These are phyloP conservation scores for Trichophyton benhamiae DNA, from an alignment of 2,329 filamentous ascomycete species.

Conservation along the genomic window DNA sequence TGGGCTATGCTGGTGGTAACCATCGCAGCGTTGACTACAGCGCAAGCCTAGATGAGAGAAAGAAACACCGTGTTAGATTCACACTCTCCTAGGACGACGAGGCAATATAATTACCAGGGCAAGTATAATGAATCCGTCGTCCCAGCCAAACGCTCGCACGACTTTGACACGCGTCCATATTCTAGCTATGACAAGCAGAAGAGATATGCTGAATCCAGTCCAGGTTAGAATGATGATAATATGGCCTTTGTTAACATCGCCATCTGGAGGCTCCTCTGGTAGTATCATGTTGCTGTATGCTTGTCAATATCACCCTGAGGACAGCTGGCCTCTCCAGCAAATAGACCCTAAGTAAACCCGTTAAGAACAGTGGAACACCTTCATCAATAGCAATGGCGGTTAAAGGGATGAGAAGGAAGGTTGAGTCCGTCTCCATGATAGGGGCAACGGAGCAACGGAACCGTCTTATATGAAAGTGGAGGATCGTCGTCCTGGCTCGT, in stretches of 20 bases:
- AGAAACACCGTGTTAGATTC: too few relatives aligned
- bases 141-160: conserved; percentile 8
- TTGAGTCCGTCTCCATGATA: background rate
- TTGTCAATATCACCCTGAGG: background rate
- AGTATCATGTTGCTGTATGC: background rate
- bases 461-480: background rate
- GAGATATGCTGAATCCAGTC: conserved; percentile 6
- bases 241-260: conserved; percentile 8
- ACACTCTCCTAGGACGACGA: background rate
- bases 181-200: conserved; percentile 7
- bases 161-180: conserved; percentile 5
- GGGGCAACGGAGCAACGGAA: background rate
- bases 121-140: conserved; percentile 9
- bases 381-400: background rate
- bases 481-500: background rate
- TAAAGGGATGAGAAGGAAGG: background rate
- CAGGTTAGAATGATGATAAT: conserved; percentile 10
- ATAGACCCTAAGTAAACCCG: background rate
- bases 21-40: conserved; percentile 5
- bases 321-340: background rate
- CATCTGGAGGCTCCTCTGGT: conserved; percentile 8
- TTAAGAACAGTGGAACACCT: background rate
- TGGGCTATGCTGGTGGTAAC: conserved; percentile 5
- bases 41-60: conserved; percentile 5
- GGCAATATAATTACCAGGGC: conserved; percentile 5